Evolutionary conservation across 345 rosid genomes (phyloP).

Genomic region (Clausena lansium): DNA sequence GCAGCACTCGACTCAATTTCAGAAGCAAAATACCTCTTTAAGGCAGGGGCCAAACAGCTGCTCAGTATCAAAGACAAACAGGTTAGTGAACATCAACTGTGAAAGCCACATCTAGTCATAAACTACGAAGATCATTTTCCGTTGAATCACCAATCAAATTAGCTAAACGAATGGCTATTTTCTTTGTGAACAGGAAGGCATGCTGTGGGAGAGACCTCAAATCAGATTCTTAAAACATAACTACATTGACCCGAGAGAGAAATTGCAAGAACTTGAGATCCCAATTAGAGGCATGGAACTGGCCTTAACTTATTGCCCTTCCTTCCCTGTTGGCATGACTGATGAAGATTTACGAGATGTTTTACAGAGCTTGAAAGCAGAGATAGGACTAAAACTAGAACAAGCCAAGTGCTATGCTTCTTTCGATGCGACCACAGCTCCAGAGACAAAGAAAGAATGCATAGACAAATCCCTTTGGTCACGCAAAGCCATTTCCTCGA

Average conservation of each 20-base stretch:
- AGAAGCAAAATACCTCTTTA: conserved; percentile 35
- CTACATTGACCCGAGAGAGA: conserved; percentile 23
- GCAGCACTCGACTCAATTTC: conserved; percentile 43
- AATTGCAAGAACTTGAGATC: conserved; percentile 43
- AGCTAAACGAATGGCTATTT: not conserved
- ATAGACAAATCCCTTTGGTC: conserved; percentile 11
- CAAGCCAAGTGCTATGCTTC: conserved; percentile 27
- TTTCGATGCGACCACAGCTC: conserved; percentile 28
- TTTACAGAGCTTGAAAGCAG: conserved; percentile 25
- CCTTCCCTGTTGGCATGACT: conserved; percentile 43
- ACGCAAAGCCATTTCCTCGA: conserved; percentile 26
- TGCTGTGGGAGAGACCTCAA: conserved; percentile 61
- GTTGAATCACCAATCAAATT: not conserved
- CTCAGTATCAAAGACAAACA: conserved; percentile 36
- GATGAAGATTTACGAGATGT: conserved; percentile 33
- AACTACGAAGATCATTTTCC: not conserved
- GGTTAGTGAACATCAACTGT: conserved; percentile 28
- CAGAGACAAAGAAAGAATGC: conserved; percentile 25
- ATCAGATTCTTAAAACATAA: conserved; percentile 32
- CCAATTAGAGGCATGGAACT: conserved; percentile 57
- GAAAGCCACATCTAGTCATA: not conserved
- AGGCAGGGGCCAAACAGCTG: conserved; percentile 42
- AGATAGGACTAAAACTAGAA: conserved; percentile 33
- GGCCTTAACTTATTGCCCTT: conserved; percentile 43
- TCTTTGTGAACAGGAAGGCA: conserved; percentile 39